These are phyloP conservation scores for Scheffersomyces stambukii DNA, from an alignment of 1,139 yeast species.

Conservation along the genomic window DNA sequence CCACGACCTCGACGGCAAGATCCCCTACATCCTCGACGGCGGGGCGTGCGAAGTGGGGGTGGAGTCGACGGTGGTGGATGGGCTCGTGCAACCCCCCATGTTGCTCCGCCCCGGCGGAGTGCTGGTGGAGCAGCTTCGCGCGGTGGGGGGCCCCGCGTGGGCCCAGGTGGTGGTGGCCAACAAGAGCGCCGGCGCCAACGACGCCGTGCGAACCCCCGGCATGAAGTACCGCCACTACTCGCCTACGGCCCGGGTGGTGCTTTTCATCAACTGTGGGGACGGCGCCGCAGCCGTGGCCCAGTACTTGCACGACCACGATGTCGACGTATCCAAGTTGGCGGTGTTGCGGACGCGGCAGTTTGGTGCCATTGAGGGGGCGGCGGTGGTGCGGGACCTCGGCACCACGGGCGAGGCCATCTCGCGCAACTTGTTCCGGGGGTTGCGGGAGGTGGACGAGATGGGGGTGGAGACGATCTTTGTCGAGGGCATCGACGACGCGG, in stretches of 20 bases:
- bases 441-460: conserved; percentile 69
- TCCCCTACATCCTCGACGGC: conserved; percentile 88
- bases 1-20: conserved; percentile 70
- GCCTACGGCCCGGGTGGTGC: conserved; percentile 77
- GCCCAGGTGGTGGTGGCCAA: conserved; percentile 56
- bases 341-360: conserved; percentile 42
- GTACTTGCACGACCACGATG: conserved; percentile 19
- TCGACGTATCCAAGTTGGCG: conserved; percentile 32
- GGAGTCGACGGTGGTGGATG: conserved; percentile 92
- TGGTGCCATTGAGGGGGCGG: conserved; percentile 17
- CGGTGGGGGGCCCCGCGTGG: conserved; percentile 67
- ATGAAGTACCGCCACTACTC: conserved; percentile 97
- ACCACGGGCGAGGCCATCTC: conserved; percentile 60
- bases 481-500: conserved; percentile 63
- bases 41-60: conserved; percentile 89
- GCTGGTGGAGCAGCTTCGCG: conserved; percentile 66
- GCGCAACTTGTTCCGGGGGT: conserved; percentile 61
- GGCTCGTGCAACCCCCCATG: conserved; percentile 80
- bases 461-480: conserved; percentile 65
- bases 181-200: conserved; percentile 59
- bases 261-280: conserved; percentile 54
- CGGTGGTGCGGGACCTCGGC: conserved; percentile 51
- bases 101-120: conserved; percentile 92
- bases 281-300: conserved; percentile 29
- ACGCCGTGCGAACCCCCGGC: conserved; percentile 89